Base-by-base conservation (phyloP, 164 flowering plant genomes). In the Vitis rotundifolia region DNA sequence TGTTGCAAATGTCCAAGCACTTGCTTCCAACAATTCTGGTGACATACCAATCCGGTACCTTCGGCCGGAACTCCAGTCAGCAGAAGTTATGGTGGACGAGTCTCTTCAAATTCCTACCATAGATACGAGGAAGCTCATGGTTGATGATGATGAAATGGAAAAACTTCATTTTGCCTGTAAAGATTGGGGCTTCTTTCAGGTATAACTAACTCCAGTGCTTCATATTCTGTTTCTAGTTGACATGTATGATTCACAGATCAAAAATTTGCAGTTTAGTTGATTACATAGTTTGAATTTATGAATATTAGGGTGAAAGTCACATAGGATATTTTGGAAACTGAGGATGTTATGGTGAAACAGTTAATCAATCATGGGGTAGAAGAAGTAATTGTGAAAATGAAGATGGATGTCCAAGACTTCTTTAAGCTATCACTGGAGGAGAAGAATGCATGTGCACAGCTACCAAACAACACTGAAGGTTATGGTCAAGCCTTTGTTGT, bases 111-210 rank as follows among this genome's bases (percentile, higher is more conserved):
- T 85, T 64, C 86, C 89, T 1, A 71, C 78, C 19, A 72, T 83
- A 9, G 84, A 86, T 65, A 72, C 82, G 68, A 31, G 59, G 59
- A 78, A 51, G 55, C 71, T 70, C 3, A 22, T 66, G 11, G 48
- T 9, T 12, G 49, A 61, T 11, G 54, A 58, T 5, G 67, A 63
- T 61, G 86, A 85, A 67, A n/a, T 78, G 64, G 66, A 22, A 15
- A 79, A 77, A 70, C 75, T 86, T 26, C 79, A 86, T 49, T 11
- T 9, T 12, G 89, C 87, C 10, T 87, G 88, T 51, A 59, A 71
- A 57, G 80, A 84, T 3, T 84, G 87, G 87, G 90, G 90, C 15
- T 84, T 86, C 68, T 82, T 86, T 63, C 88, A 83, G 86, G 86
- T 86, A 66, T 48, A 14, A 28, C 55, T 71, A 37, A 37, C 44